Base-by-base conservation (phyloP, 2,329 filamentous ascomycete species). In the Diaporthe humulicola region DNA sequence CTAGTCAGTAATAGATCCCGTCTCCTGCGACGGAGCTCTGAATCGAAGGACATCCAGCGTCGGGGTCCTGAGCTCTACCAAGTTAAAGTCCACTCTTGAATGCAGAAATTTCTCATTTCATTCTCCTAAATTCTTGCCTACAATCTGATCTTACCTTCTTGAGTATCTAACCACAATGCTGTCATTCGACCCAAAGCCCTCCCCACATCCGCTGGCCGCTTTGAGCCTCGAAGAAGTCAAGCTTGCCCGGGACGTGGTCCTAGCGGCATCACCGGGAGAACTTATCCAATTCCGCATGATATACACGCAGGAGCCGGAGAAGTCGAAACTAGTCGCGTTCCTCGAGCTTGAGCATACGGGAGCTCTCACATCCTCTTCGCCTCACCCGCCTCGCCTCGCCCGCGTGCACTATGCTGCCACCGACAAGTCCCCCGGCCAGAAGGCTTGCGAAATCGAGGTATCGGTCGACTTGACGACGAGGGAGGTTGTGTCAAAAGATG, bases 341-440 rank as follows among this genome's bases (percentile, higher is more conserved):
- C 45, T 50, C 45, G 45, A 50, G 45, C 45, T 50, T 50, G 45
- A 50, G 45, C 45, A 50, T n/a, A 22, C 45, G 19, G 45, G 45
- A 50, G 45, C 45, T 50, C 45, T 25, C 45, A 50, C 45, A 50
- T 17, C 45, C 45, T 50, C 45, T 8, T n/a, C 45, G 7, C 22
- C 45, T 50, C 22, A 17, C 3, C 45, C 45, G 45, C 19, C 19
- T 22, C 45, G 45, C 45, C 45, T n/a, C 22, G 45, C 45, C 45
- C 45, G 45, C 50, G 50, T 54, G n/a, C 50, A 54, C 50, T 54
- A 54, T 54, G 50, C 50, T 54, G 50, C 50, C 50, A 54, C 50
- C 25, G 25, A 54, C 50, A 54, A 15, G 50, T 54, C 50, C 50
- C 50, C 50, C 50, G 50, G 28, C 50, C 50, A n/a, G 6, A 54